These are phyloP conservation scores for Acacia acuminata DNA, from an alignment of 306 rosid species.

Conservation along the genomic window DNA sequence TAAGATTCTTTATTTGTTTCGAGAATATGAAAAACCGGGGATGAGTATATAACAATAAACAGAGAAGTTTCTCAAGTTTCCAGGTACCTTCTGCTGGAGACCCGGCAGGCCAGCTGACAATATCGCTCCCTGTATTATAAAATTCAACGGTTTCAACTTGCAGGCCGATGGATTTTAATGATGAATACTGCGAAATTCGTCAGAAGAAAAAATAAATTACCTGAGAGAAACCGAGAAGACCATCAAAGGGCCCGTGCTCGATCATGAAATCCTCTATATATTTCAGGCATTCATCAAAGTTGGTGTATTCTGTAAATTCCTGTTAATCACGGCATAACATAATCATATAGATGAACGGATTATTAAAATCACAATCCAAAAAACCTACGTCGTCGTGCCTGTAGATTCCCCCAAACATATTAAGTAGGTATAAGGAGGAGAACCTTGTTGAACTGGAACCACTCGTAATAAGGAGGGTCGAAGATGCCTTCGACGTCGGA, in stretches of 20 bases:
- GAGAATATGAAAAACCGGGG: background rate
- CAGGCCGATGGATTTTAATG: background rate
- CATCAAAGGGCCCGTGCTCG: conserved; percentile 82
- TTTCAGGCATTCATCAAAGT: conserved; percentile 64
- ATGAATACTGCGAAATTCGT: background rate
- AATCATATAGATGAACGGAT: too few species aligned
- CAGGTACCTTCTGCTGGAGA: conserved; percentile 72
- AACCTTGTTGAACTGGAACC: conserved; percentile 93
- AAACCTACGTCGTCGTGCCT: background rate
- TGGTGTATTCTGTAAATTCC: conserved; percentile 67
- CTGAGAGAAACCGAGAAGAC: conserved; percentile 93
- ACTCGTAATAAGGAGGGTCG: conserved; percentile 90
- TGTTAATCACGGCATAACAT: background rate
- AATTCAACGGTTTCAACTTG: background rate
- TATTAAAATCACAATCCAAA: background rate
- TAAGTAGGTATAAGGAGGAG: background rate
- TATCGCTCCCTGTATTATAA: conserved; percentile 66
- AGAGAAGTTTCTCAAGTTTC: background rate
- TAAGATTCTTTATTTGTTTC: background rate
- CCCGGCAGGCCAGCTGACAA: conserved; percentile 69
- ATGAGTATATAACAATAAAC: background rate
- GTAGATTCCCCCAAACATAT: background rate
- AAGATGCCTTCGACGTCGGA: conserved; percentile 87
- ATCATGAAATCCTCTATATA: conserved; percentile 75
- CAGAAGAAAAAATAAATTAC: conserved; percentile 20